Evolutionary conservation across 2,329 filamentous ascomycete genomes (phyloP), one percentile per base, ranked within the genome.

Genomic region (Phyllosticta citribraziliensis): DNA sequence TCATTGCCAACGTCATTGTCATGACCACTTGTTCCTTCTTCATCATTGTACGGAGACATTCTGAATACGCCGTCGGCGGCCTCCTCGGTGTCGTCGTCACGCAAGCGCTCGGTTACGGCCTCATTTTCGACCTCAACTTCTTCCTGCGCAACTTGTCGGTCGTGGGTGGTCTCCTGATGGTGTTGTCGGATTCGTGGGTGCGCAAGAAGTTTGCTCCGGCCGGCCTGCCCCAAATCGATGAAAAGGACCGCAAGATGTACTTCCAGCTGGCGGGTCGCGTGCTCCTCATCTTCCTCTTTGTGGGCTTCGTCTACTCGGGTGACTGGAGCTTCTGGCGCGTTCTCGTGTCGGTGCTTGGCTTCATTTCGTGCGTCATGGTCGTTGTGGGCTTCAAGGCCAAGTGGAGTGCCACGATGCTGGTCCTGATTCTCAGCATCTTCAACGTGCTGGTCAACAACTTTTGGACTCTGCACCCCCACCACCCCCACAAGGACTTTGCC

Each of bases 221-320:
- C 55, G 94, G 94, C 55, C 83, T 99, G 58, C 94, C 94, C 56
- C 85, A 90, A 75, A 84, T 99, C 58, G 94, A 97, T 73, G 94
- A 99, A 82, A 97, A 97, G 85, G 94, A 99, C 76, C 89, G 92
- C 78, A 99, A 97, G 84, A 97, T 97, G 93, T 99, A 99, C 82
- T 95, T 99, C 79, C 94, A 97, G 84, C 87, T 99, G 64, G 94
- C 94, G 67, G 94, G 94, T 40, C 88, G 94, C 68, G 90, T 99
- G 40, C 82, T 99, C 66, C 82, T 99, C 69, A 97, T 99, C 78
- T 97, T 99, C 84, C 83, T 99, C 67, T 99, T 99, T 75, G 76
- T 97, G 67, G 94, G 94, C 63, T 99, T 99, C 72, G 88, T 99
- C 69, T 96, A 97, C 79, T 89, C 90, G 62, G 94, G 94, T 67